Evolutionary conservation across 2,329 filamentous ascomycete species (phyloP).

Genomic region (Cercospora beticola): DNA sequence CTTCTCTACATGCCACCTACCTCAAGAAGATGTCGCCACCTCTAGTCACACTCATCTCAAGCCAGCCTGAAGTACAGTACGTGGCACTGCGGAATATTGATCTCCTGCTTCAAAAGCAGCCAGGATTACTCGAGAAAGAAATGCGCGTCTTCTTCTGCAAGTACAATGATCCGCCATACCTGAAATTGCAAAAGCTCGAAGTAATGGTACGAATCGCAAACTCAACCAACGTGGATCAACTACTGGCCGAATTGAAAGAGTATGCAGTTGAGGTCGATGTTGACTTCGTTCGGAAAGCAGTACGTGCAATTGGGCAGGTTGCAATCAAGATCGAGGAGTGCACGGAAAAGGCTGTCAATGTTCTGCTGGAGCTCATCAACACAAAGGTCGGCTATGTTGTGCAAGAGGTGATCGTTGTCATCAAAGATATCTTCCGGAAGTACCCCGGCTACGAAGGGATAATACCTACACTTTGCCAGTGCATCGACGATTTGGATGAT

Average conservation of each 20-base stretch:
- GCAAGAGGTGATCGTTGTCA: conserved; percentile 96
- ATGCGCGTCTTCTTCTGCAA: conserved; percentile 99
- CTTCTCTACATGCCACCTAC: conserved; percentile 78
- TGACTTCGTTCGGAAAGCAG: conserved; percentile 93
- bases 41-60: conserved; percentile 90
- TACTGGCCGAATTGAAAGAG: conserved; percentile 91
- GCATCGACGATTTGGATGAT: conserved; percentile 96
- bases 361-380: conserved; percentile 87
- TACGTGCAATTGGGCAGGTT: conserved; percentile 95
- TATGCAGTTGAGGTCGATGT: conserved; percentile 98
- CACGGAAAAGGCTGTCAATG: conserved; percentile 93
- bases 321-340: conserved; percentile 97
- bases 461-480: conserved; percentile 91
- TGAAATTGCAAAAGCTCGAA: conserved; percentile 96
- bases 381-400: conserved; percentile 99
- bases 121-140: conserved; percentile 95
- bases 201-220: conserved; percentile 99
- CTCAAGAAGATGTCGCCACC: conserved; percentile 99
- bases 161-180: conserved; percentile 96
- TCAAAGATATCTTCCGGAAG: conserved; percentile 97
- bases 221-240: conserved; percentile 91
- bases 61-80: conserved; percentile 95
- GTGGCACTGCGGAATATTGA: conserved; percentile 96
- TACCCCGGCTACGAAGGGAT: conserved; percentile 98
- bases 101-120: conserved; percentile 89